These are phyloP conservation scores for Boletus semigastroideus DNA, from an alignment of 1,284 basidiomycete genomes.

Conservation along the genomic window DNA sequence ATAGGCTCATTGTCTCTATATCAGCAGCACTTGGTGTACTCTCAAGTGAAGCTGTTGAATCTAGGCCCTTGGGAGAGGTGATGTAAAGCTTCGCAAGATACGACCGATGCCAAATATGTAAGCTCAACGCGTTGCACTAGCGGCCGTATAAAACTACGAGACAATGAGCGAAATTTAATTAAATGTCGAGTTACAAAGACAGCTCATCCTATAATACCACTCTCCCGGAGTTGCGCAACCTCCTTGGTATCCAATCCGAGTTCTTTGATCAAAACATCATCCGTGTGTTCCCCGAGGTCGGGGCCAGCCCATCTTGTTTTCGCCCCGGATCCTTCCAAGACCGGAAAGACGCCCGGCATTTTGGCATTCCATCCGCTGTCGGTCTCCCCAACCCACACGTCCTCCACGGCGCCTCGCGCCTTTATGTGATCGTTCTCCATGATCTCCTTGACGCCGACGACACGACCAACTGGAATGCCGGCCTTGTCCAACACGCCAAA, in stretches of 20 bases:
- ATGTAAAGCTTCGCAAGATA: no score
- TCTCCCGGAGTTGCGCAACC: constrained; percentile 42
- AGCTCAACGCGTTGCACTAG: no score
- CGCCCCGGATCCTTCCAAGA: constrained; percentile 54
- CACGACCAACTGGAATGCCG: constrained; percentile 61
- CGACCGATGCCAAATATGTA: no score
- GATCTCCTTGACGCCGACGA: constrained; percentile 60
- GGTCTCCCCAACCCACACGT: constrained; percentile 51
- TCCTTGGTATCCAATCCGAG: constrained; percentile 48
- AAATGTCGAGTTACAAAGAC: no score
- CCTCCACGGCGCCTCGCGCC: constrained; percentile 56
- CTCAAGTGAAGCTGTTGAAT: no score
- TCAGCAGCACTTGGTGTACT: no score
- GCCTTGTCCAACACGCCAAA: constrained; percentile 41
- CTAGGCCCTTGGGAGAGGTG: no score
- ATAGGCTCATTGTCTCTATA: no score
- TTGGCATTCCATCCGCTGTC: constrained; percentile 56
- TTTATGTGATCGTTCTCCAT: constrained; percentile 55
- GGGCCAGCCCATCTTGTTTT: constrained; percentile 68
- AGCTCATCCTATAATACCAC: constrained; percentile 45
- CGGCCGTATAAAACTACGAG: no score
- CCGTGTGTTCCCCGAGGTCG: constrained; percentile 62
- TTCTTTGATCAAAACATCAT: constrained; percentile 52
- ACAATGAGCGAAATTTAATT: no score
- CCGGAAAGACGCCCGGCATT: constrained; percentile 61